Evolutionary conservation across 2,329 filamentous ascomycete genomes (phyloP).

Genomic region (Phyllosticta paracitricarpa): DNA sequence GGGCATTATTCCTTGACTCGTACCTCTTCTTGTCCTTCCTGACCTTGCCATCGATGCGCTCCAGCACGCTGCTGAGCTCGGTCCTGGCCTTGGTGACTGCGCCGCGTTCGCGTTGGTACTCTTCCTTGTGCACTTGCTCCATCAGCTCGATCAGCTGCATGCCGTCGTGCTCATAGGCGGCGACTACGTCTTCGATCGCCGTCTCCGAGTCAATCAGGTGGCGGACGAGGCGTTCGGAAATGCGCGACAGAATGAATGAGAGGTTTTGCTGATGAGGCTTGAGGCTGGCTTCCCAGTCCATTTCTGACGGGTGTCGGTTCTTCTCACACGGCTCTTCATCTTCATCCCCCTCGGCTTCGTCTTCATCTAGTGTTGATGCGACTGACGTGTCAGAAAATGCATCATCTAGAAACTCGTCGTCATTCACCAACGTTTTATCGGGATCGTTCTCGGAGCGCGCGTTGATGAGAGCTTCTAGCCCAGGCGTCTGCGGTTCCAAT

Average conservation of each 20-base stretch:
- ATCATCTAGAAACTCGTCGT: slow-evolving; percentile 8
- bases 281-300: slow-evolving; percentile 30
- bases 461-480: not conserved
- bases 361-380: not conserved
- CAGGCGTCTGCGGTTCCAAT: not conserved
- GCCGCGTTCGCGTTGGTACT: not conserved
- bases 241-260: slow-evolving; percentile 28
- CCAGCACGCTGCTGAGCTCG: not conserved
- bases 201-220: slow-evolving; percentile 39
- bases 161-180: slow-evolving; percentile 35
- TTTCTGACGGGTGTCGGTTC: slow-evolving; percentile 19
- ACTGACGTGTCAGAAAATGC: not conserved
- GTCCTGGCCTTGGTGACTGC: not conserved
- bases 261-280: slow-evolving; percentile 30
- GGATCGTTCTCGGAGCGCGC: not conserved
- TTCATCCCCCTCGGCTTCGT: not conserved
- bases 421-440: slow-evolving; percentile 20
- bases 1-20: not conserved
- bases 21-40: not conserved
- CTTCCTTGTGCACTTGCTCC: slow-evolving; percentile 28
- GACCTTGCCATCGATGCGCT: not conserved
- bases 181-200: slow-evolving; percentile 33
- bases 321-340: not conserved
- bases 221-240: slow-evolving; percentile 33
- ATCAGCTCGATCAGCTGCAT: slow-evolving; percentile 34